Conservation (phyloP, 2,329 filamentous ascomycete genomes). For the Fusarium scirpi region DNA sequence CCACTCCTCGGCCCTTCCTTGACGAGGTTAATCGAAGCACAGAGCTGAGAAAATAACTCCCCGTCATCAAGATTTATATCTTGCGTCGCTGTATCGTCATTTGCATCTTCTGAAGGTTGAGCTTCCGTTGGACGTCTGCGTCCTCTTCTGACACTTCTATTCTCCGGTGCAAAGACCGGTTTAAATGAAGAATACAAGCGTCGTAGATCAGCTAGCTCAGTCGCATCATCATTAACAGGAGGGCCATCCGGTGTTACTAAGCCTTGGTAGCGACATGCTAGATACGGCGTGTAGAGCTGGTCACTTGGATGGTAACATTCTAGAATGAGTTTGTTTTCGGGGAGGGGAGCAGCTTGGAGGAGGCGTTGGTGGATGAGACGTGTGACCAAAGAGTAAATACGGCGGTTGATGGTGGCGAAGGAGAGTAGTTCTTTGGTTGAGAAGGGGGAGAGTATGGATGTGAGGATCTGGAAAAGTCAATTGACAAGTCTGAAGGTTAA, state of each 20-base stretch:
- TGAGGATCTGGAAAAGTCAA: constrained; percentile 23
- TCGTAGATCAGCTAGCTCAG: constrained; percentile 57
- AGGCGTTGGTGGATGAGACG: constrained; percentile 75
- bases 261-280: constrained; percentile 74
- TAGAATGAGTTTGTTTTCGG: constrained; percentile 72
- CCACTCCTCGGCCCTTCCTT: constrained; percentile 71
- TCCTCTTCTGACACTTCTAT: constrained; percentile 52
- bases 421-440: constrained; percentile 65
- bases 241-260: constrained; percentile 56
- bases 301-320: constrained; percentile 82
- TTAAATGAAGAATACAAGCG: constrained; percentile 77
- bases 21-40: constrained; percentile 75
- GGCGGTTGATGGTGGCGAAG: constrained; percentile 69
- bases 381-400: constrained; percentile 72
- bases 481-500: neutral
- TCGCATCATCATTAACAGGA: constrained; percentile 12
- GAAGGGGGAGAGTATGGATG: constrained; percentile 56
- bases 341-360: constrained; percentile 51
- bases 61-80: constrained; percentile 74
- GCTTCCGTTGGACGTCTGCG: constrained; percentile 19
- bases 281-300: constrained; percentile 75
- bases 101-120: constrained; percentile 21
- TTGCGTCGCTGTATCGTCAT: constrained; percentile 64
- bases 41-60: constrained; percentile 81
- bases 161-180: constrained; percentile 69